Base-by-base conservation (phyloP, 164 flowering plant genomes). In the Macadamia integrifolia region DNA sequence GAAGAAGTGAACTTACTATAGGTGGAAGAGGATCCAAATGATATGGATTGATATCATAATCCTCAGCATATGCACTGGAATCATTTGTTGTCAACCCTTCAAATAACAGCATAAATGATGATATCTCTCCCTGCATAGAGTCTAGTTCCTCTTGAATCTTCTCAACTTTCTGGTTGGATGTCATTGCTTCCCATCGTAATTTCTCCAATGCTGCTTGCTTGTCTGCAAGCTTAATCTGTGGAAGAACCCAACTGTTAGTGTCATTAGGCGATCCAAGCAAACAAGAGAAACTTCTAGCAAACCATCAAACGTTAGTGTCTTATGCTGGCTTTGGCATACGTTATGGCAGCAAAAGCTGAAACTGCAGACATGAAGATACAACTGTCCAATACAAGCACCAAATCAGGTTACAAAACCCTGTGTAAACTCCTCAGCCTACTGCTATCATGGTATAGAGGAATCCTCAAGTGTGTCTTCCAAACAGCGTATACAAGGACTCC, bases 141-240 rank as follows among this genome's bases (percentile, higher is more conserved):
- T 84, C 81, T 49, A 93, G 74, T 18, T 89, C 86, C 70, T 83
- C 80, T 60, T 86, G 86, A 61, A 92, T 92, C 80, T 77, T 79
- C 69, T 86, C 90, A 69, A 73, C 88, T 74, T 82, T 85, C 32
- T 68, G 71, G 62, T 77, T 83, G 35, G 91, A 87, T 61, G 87
- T 84, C 85, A 75, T 80, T 67, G 88, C 88, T 76, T 94, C 97
- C 97, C 99, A 90, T 44, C 83, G 88, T 70, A 81, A 67, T 74
- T 90, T 94, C 68, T 94, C 97, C 30, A 92, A 71, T 9, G 91
- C 85, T 69, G 97, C 99, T 83, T 87, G 96, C 79, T 75, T 92
- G 79, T 90, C 95, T 58, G 95, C 99, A 61, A 94, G 91, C 81
- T 85, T 91, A 71, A 87, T 83, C 97, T 90, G 87, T 31, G 15